Base-by-base conservation (phyloP, 495 filamentous ascomycete species). In the Hyaloscypha hepaticicola region DNA sequence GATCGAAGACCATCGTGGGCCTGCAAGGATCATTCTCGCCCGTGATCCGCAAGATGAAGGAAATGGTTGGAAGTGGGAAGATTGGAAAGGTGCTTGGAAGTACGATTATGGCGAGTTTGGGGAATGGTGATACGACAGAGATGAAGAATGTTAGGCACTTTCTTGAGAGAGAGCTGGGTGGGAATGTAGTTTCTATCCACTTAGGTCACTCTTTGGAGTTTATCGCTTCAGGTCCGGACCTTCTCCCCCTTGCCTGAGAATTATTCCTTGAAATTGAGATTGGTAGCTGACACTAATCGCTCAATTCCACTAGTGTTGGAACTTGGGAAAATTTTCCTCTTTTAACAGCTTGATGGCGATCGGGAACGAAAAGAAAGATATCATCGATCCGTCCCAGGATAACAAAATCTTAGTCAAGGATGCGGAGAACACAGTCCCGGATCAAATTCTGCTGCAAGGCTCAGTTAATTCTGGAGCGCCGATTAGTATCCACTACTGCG, bases 41-140 rank as follows among this genome's bases (percentile, higher is more conserved):
- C 0, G 41, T 78, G 1, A 70, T 77, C 1, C 24, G 66, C 2
- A 82, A 80, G 61, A 61, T 86, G 16, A 77, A 76, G 53, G 75
- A 77, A 41, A 55, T 87, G 16, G 64, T 87, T 24, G 70, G 75
- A 25, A 69, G 66, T 1, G 80, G 79, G 0, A 76, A 69, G 58
- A 81, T 87, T 53, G 84, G 85, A 1, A 79, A 77, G 55, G 78
- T 85, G 6, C 51, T 85, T 11, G 83, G 82, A 57, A 80, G 75
- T 31, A 80, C 80, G 26, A 71, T 58, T 31, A 69, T 76, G 6
- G 66, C 74, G 0, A 72, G 65, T 63, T 75, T 75, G 0, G 75
- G 76, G 14, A 70, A 70, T 26, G 74, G 72, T 3, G 67, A 78
- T 19, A 7, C 19, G 41, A 51, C 28, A 3, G 12, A 74, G 73